Base-by-base conservation (phyloP, 2,329 filamentous ascomycete species). In the Purpureocillium takamizusanense region DNA sequence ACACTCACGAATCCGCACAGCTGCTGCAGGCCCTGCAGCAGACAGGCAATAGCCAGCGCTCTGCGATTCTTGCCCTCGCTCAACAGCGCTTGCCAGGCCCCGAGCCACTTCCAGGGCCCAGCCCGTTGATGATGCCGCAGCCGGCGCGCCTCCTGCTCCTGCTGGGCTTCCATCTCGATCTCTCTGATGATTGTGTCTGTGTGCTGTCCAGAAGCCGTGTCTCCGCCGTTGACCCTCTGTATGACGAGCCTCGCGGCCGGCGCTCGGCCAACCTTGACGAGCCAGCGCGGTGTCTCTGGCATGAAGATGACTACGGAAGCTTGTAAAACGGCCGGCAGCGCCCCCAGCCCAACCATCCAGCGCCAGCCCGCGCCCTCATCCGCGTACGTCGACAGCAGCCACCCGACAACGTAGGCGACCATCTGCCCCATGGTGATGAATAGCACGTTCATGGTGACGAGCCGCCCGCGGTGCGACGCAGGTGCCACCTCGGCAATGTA, bases 401-500 rank as follows among this genome's bases (percentile, higher is more conserved):
- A 95, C 1, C 90, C 90, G 7, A 88, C 64, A 2, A 94, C 56
- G 59, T 95, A 95, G 2, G 90, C 89, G 15, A 94, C 75, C 2
- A 95, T 85, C 61, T 95, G 89, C 0, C 90, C 90, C 10, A 85
- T 68, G 0, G 89, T 95, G 40, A 95, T 82, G 49, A 94, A 88
- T 16, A 95, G 65, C 18, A 83, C 78, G 42, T 86, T 81, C 40
- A 92, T 75, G 1, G 87, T 94, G 4, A 95, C 83, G 31, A 97
- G 66, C 31, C 84, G 68, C 12, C 90, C 90, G 39, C 90, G 70
- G 43, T 84, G 77, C 16, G 77, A 70, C 2, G 85, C 77, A 0
- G 90, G 89, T 4, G 86, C 80, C 11, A 95, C 67, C 60, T 97
- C 90, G 8, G 84, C 82, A 42, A 95, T 90, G 61, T 94, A 94